Evolutionary conservation across 148 eudicot genomes (phyloP), one percentile per base, ranked within the genome.

Genomic region (Persicaria tinctoria): DNA sequence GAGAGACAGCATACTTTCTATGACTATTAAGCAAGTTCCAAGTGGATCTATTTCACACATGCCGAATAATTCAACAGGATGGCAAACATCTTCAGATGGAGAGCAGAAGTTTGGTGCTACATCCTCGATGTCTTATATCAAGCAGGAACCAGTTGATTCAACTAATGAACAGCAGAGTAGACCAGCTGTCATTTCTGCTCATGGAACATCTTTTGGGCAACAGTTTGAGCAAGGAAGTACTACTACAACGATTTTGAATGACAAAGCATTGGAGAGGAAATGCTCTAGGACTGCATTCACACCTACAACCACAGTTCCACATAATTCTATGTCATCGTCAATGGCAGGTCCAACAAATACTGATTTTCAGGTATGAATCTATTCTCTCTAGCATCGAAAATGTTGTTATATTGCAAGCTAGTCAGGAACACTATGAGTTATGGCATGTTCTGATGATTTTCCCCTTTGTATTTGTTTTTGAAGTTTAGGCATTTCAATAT

Each of bases 111-210:
- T 7, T 76, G 82, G 83, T 66, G 76, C 85, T 81, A 51, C 78
- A 54, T 80, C 87, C 17, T 79, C 92, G 44, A 74, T 77, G 81
- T 41, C 81, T 57, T 82, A 81, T 83, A 89, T 83, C 62, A 89
- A 93, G 78, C 93, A 81, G 78, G 98, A 93, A 78, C 88, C 82
- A 9, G 57, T 73, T 74, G 93, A 89, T 73, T 90, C 83, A 72
- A 72, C 84, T 69, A 84, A 74, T 80, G 92, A 90, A 66, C 85
- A 85, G 70, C 93, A 81, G 72, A 78, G 73, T 46, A 89, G 78
- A 76, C 78, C 85, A 72, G 74, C 79, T 70, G 38, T 76, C 16
- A 77, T 83, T 76, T 70, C 86, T 51, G 60, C 87, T 5, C 86
- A 80, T 51, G 90, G 87, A 10, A 46, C 85, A 70, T 82, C 86